These are phyloP conservation scores for Durotheca rogersii DNA, from an alignment of 495 filamentous ascomycete species.

Conservation along the genomic window DNA sequence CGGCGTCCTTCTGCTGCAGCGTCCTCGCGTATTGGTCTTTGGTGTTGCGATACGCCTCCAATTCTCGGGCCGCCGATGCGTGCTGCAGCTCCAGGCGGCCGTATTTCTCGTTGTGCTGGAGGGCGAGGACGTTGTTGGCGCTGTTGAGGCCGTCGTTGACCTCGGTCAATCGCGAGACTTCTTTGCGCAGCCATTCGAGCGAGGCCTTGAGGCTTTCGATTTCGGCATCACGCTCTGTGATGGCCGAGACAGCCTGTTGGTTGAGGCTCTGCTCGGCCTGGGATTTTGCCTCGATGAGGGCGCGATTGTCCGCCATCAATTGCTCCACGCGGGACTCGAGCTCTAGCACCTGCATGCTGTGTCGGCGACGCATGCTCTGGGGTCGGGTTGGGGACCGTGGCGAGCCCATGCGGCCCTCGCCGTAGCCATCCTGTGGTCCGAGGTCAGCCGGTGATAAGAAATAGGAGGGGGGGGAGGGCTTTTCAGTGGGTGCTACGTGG, in stretches of 20 bases:
- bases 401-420: conserved; percentile 82
- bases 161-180: conserved; percentile 70
- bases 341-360: conserved; percentile 94
- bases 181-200: conserved; percentile 74
- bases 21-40: conserved; percentile 59
- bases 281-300: conserved; percentile 68
- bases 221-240: conserved; percentile 71
- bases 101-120: conserved; percentile 66
- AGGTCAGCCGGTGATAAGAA: conserved; percentile 23
- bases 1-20: conserved; percentile 78
- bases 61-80: conserved; percentile 57
- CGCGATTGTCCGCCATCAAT: conserved; percentile 75
- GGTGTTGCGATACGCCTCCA: conserved; percentile 61
- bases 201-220: conserved; percentile 76
- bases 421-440: conserved; percentile 77
- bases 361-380: conserved; percentile 90
- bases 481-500: no score
- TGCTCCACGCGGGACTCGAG: conserved; percentile 74
- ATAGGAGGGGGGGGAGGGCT: conserved; percentile 3
- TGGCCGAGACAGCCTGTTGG: conserved; percentile 47
- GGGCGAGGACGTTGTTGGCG: conserved; percentile 66
- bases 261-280: conserved; percentile 58
- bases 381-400: conserved; percentile 93
- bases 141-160: conserved; percentile 71
- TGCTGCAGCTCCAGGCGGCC: conserved; percentile 57